Evolutionary conservation across 352 stramenopile species (phyloP), one percentile per base, ranked within the genome.

Genomic region (Globisporangium acanthophoron): DNA sequence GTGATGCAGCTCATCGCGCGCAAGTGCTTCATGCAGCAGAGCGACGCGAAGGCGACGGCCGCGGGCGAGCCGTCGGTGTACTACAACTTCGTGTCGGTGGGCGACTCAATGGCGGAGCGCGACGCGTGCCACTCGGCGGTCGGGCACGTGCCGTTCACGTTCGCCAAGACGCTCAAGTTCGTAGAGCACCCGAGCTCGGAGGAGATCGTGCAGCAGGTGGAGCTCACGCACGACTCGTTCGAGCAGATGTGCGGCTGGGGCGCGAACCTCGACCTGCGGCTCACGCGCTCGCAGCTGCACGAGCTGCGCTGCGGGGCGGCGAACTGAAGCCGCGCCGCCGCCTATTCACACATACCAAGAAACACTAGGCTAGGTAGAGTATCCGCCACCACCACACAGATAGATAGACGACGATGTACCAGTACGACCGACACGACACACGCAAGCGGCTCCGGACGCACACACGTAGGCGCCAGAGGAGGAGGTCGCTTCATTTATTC

Each of bases 81-180:
- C 61, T 92, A 91, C 60, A 92, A 90, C 54, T 80, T 94, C 52
- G 62, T 94, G 18, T 94, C 85, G 7, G 65, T 94, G 11, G 85
- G 85, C 15, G 85, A 94, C 71, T 94, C 85, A 37, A 86, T 94
- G 77, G 85, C 85, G n/a, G 85, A 94, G 65, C 80, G 85, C 7
- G 82, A 94, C 54, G 85, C 85, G 21, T 94, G 85, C 63, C 86
- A 90, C 62, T 72, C 78, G 0, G 85, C 82, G 0, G 78, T 86
- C 3, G 69, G 81, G 13, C 70, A 71, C 33, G 80, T 92, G 15
- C 66, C 72, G 11, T 76, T 64, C 56, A 92, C 84, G 11, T 86
- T 92, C 20, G 85, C 85, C 53, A 94, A 94, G 75, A 92, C 85
- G 49, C 77, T 94, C 59, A 94, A 92, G 63, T 94, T 92, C 46